phyloP scores from a whole-genome alignment of 306 rosid genomes.

The Gastrolobium villosum region DNA sequence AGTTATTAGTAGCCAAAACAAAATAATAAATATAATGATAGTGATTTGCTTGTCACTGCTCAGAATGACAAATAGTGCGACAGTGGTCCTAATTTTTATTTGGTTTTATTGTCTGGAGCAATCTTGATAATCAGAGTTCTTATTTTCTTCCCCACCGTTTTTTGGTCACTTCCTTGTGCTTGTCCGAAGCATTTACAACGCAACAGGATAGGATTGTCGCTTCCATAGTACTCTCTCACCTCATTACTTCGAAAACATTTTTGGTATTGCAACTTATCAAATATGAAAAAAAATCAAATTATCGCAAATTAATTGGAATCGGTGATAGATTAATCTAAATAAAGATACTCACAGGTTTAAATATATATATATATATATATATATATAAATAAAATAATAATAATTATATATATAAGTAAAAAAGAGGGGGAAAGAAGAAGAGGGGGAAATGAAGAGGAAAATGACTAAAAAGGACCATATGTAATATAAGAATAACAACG shows the following conservation, averaged over 20 bases:
- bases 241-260: not conserved
- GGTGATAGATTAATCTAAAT: no score
- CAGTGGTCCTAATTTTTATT: conserved; percentile 11
- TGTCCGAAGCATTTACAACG: not conserved
- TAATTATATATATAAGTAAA: no score
- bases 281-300: no score
- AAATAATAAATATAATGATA: not conserved
- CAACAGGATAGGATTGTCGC: not conserved
- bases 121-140: not conserved
- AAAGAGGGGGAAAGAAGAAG: no score
- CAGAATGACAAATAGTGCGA: conserved; percentile 9
- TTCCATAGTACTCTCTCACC: not conserved
- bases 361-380: no score
- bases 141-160: not conserved
- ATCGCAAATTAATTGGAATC: no score
- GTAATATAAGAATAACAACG: no score
- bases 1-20: not conserved
- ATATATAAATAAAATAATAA: no score
- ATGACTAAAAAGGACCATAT: no score
- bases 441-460: no score
- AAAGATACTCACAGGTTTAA: no score
- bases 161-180: not conserved
- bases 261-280: not conserved
- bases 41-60: not conserved
- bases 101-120: not conserved